Evolutionary conservation across 306 rosid species (phyloP), one percentile per base, ranked within the genome.

Genomic region (Cicer cuneatum): DNA sequence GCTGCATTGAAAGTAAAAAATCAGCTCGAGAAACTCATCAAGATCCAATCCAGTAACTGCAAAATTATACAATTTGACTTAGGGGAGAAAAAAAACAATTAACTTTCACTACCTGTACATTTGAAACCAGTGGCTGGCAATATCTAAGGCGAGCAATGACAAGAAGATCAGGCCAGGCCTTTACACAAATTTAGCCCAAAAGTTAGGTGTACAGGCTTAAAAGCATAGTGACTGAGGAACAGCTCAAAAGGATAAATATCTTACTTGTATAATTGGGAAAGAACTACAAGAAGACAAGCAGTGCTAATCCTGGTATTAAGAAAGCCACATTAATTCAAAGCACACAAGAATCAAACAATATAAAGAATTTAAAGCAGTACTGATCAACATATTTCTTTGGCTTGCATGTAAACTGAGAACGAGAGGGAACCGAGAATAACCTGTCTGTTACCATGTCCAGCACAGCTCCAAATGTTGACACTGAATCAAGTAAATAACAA

Each of bases 371-470:
- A 56, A 62, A 62, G 51, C 66, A 76, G 58, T 60, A 72, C 12
- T 14, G 18, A 12, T 65, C 43, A 61, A 62, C 68, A 16, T 29
- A 68, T 47, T 59, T 62, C n/a, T 58, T 77, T 63, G 71, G 78
- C 56, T 53, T 47, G 78, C 61, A 66, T 16, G 64, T 69, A 51
- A 10, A 16, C 7, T 40, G 29, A 40, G 18, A 59, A 18, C 45
- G 42, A 77, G 61, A 15, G 56, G 56, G 54, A 35, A 46, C 65
- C 72, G 39, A 69, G 63, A 78, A 73, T 67, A 69, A 92, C 99
- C 99, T 87, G 89, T 94, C 99, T 54, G 98, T 90, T 78, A 94
- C 83, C 98, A 94, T 94, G 88, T 94, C 99, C 85, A 94, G 86
- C 84, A 94, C 99, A 73, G 99, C 96, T 74, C 99, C 99, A 81